Conservation (phyloP, 805 yeast genomes). For the Isabelozyma rhagii region DNA sequence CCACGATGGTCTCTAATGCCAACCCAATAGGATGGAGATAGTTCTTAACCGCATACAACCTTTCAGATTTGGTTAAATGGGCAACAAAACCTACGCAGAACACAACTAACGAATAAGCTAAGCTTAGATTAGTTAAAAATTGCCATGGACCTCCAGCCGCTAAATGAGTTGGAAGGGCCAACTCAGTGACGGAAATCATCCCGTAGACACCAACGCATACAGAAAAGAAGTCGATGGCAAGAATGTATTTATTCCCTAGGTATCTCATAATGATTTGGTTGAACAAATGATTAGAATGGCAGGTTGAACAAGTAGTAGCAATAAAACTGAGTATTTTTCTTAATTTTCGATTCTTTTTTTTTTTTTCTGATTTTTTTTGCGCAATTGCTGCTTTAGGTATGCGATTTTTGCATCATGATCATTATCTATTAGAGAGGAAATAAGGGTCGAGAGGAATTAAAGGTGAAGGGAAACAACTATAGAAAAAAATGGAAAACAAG, state of each 20-base stretch:
- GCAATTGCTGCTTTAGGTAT: background rate
- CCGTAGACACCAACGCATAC: slow-evolving; percentile 28
- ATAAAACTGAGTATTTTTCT: background rate
- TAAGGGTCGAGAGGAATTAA: too few relatives aligned
- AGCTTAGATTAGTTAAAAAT: slow-evolving; percentile 67
- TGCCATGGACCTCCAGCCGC: slow-evolving; percentile 65
- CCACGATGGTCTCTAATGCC: slow-evolving; percentile 58
- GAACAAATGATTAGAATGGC: background rate
- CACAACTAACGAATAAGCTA: slow-evolving; percentile 44
- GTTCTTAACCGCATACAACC: slow-evolving; percentile 33
- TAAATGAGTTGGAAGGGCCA: slow-evolving; percentile 47
- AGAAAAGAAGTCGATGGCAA: slow-evolving; percentile 20
- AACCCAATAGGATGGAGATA: slow-evolving; percentile 52
- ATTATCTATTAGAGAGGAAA: too few relatives aligned
- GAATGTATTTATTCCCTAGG: slow-evolving; percentile 29
- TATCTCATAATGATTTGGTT: slow-evolving; percentile 9
- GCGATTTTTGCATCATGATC: too few relatives aligned
- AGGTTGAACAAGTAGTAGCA: background rate
- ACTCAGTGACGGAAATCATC: slow-evolving; percentile 9
- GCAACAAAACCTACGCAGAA: slow-evolving; percentile 36
- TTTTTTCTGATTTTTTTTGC: background rate
- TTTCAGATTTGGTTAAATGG: slow-evolving; percentile 22
- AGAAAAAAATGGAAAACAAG: too few relatives aligned
- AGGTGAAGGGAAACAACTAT: too few relatives aligned
- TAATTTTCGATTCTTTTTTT: background rate